Evolutionary conservation across 768 basidiomycete genomes (phyloP).

Genomic region (Peribolospora baueri): DNA sequence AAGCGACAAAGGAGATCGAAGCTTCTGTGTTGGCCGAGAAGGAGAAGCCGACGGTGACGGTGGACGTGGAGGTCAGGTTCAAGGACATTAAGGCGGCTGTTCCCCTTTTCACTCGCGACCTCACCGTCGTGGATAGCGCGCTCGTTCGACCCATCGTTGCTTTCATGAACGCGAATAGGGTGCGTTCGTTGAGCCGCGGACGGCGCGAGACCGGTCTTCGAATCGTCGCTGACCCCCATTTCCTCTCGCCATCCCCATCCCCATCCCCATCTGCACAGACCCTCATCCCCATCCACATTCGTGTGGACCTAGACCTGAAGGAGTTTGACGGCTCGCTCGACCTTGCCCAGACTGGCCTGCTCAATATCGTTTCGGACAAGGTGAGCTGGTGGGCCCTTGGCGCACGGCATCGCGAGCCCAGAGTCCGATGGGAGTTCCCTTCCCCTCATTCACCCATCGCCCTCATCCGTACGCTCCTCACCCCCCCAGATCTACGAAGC

Average conservation of each 20-base stretch:
- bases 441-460: neutral
- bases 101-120: slow-evolving; percentile 61
- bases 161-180: slow-evolving; percentile 65
- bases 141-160: slow-evolving; percentile 86
- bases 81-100: slow-evolving; percentile 86
- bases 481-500: slow-evolving; percentile 55
- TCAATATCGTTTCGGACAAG: slow-evolving; percentile 71
- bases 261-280: slow-evolving; percentile 26
- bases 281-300: slow-evolving; percentile 75
- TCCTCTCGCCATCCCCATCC: slow-evolving; percentile 41
- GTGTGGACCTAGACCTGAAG: slow-evolving; percentile 50
- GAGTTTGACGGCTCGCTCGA: slow-evolving; percentile 97
- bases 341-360: slow-evolving; percentile 53
- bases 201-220: neutral
- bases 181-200: neutral
- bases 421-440: neutral
- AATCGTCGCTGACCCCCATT: neutral
- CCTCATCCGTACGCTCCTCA: neutral
- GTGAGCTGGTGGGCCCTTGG: slow-evolving; percentile 19
- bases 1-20: too few species aligned
- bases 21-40: neutral
- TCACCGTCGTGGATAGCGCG: slow-evolving; percentile 80
- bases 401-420: too few species aligned
- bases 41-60: slow-evolving; percentile 10
- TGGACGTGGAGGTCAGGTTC: slow-evolving; percentile 87